A percentile compares a stretch with the other conserved stretches of the same genome.
These are phyloP conservation scores for Capronia epimyces DNA, from an alignment of 2,329 filamentous ascomycete genomes.

Conservation along the genomic window DNA sequence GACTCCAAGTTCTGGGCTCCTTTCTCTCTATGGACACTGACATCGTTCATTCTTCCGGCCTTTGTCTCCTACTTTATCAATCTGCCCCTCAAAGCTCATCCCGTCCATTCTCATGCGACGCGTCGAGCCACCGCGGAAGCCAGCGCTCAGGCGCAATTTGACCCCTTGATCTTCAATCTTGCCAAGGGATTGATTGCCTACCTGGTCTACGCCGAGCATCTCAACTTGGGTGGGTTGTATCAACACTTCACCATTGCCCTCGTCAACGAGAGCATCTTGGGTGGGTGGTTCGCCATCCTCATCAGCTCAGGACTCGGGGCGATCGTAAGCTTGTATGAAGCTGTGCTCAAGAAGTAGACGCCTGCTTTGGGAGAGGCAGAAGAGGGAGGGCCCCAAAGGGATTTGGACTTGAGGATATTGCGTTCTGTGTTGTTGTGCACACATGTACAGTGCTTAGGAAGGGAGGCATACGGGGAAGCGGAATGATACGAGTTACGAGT, in stretches of 20 bases:
- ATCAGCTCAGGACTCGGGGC: conserved; percentile 40
- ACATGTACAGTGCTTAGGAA: conserved; percentile 9
- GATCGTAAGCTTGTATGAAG: conserved; percentile 43
- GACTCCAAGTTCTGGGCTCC: conserved; percentile 79
- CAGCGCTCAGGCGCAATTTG: conserved; percentile 46
- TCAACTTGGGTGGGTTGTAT: conserved; percentile 38
- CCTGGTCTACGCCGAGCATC: conserved; percentile 62
- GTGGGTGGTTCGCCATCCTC: conserved; percentile 38
- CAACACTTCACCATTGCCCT: conserved; percentile 34
- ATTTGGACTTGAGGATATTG: neutral
- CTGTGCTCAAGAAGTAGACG: conserved; percentile 40
- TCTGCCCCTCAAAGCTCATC: conserved; percentile 53
- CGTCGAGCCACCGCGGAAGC: conserved; percentile 31
- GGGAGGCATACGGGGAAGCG: conserved; percentile 3
- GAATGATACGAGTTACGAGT: conserved; percentile 20
- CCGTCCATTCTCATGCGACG: conserved; percentile 35
- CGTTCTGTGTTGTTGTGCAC: neutral
- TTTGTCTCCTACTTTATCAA: conserved; percentile 86
- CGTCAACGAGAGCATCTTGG: conserved; percentile 38
- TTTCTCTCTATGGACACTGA: conserved; percentile 68
- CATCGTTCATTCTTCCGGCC: conserved; percentile 64
- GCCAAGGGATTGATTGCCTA: conserved; percentile 77
- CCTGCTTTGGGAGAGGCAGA: neutral
- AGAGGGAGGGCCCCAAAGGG: neutral
- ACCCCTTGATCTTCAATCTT: conserved; percentile 86